Base-by-base conservation (phyloP, 108 stramenopile genomes). In the Discostella pseudostelligera region DNA sequence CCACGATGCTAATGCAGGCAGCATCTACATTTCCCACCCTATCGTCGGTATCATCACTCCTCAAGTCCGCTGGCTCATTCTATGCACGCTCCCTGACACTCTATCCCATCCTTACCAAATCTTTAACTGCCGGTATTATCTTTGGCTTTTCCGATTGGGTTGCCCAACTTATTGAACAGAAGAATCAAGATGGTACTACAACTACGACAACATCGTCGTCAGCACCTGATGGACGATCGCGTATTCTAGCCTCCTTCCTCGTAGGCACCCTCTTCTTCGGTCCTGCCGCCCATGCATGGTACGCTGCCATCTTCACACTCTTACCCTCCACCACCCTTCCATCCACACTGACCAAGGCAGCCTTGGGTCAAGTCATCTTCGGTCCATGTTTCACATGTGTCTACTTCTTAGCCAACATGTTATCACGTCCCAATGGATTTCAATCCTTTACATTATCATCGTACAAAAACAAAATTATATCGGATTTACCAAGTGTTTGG, bases 231-330 rank as follows among this genome's bases (percentile, higher is more conserved):
- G 70, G 85, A 58, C 61, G 65, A 39, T 87, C 69, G 8, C 81
- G 92, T 3, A 70, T 80, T 0, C 1, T 84, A 2, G 51, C 82
- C 9, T 59, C 84, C 12, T 77, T 76, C 17, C 45, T 87, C 16
- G 83, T 95, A 6, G 93, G 93, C 22, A 54, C 89, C 3, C 54
- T 83, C 1, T 91, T 90, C 72, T 95, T 95, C 70, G 93, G 89
- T 50, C 93, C 93, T 11, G 89, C 89, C 21, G 90, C 93, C 20
- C 89, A 92, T 59, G 73, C 67, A 26, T 95, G 94, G 94, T 95
- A 92, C 50, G 78, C 83, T 8, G 53, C 44, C 63, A 85, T 95
- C 19, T 90, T 89, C 56, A 16, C 53, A 46, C 22, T 88, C 20
- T 59, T 94, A 28, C 76, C 76, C 36, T 69, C 72, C 2, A 90